phyloP scores from a whole-genome alignment of 495 filamentous ascomycete genomes.

The Pyrenula aspistea region DNA sequence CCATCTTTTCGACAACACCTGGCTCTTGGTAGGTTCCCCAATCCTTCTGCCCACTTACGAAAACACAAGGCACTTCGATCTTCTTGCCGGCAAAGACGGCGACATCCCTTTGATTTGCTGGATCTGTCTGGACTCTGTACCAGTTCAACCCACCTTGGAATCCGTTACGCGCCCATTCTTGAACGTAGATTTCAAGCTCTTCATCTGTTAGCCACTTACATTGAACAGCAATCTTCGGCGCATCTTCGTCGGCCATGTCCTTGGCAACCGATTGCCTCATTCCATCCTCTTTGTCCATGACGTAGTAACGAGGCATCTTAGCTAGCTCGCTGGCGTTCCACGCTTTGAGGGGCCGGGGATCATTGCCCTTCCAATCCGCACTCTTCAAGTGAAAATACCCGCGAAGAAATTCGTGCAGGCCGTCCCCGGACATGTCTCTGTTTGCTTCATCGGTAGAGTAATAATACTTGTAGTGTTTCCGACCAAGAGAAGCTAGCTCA shows the following conservation, averaged over 20 bases:
- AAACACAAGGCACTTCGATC: constrained; percentile 48
- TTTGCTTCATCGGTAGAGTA: constrained; percentile 45
- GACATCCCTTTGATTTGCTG: constrained; percentile 35
- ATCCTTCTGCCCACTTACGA: constrained; percentile 47
- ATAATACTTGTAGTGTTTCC: constrained; percentile 64
- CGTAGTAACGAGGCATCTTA: constrained; percentile 54
- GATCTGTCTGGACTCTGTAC: constrained; percentile 48
- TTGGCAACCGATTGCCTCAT: constrained; percentile 45
- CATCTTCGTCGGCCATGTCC: constrained; percentile 37
- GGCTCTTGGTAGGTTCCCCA: constrained; percentile 61
- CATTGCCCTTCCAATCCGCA: constrained; percentile 44
- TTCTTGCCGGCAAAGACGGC: constrained; percentile 48
- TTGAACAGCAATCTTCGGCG: constrained; percentile 3
- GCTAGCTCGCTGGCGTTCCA: constrained; percentile 45
- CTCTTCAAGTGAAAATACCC: constrained; percentile 61
- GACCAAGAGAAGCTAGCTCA: constrained; percentile 35
- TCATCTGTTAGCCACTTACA: constrained; percentile 40
- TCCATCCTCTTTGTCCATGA: constrained; percentile 44
- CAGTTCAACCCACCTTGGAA: constrained; percentile 63
- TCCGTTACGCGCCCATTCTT: constrained; percentile 50
- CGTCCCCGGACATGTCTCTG: constrained; percentile 47
- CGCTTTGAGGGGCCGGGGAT: constrained; percentile 34
- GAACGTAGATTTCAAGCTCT: constrained; percentile 46
- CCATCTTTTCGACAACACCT: constrained; percentile 47
- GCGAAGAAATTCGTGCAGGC: constrained; percentile 44